Conservation (phyloP, 1,284 basidiomycete species). For the Ustilago trichophora region DNA sequence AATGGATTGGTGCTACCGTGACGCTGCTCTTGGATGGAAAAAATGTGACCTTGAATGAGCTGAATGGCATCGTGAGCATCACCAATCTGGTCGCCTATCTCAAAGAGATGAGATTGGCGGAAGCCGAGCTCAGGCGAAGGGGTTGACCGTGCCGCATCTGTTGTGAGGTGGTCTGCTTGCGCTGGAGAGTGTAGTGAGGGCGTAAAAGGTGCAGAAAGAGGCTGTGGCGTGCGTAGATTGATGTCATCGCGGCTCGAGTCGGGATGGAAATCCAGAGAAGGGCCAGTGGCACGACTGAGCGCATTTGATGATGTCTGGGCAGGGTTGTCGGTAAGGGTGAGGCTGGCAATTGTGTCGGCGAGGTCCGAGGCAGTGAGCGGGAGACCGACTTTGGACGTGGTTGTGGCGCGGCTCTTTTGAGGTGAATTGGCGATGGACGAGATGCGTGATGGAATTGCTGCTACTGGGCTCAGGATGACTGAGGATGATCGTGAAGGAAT, state of each 20-base stretch:
- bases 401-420: background rate
- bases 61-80: slow-evolving; percentile 39
- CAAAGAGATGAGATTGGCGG: slow-evolving; percentile 16
- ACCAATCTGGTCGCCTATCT: slow-evolving; percentile 32
- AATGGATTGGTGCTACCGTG: slow-evolving; percentile 12
- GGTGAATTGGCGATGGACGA: slow-evolving; percentile 30
- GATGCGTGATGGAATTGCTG: slow-evolving; percentile 21
- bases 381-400: background rate
- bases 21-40: slow-evolving; percentile 49
- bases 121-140: slow-evolving; percentile 6
- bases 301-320: background rate
- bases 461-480: slow-evolving; percentile 21
- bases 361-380: slow-evolving; percentile 39
- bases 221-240: slow-evolving; percentile 14
- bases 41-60: slow-evolving; percentile 44
- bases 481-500: slow-evolving; percentile 47
- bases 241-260: slow-evolving; percentile 3
- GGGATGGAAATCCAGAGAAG: background rate
- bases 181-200: background rate
- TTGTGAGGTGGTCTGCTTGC: background rate
- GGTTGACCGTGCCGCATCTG: background rate
- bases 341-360: slow-evolving; percentile 40
- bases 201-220: slow-evolving; percentile 7
- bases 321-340: slow-evolving; percentile 19
- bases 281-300: background rate